These are phyloP conservation scores for Earliella scabrosa DNA, from an alignment of 1,284 basidiomycete species.

Conservation along the genomic window DNA sequence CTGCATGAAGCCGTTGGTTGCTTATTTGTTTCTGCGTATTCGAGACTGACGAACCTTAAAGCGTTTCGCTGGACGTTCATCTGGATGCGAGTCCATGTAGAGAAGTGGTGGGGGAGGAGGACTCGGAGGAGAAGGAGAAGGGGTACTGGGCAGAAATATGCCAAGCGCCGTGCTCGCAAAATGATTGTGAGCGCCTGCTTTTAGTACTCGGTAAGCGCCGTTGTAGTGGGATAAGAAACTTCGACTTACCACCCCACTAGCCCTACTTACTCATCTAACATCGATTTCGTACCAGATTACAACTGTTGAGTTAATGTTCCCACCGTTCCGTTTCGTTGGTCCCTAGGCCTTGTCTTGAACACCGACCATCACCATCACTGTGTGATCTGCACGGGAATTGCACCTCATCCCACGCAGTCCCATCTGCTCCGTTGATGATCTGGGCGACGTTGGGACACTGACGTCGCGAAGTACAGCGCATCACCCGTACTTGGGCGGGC, in stretches of 20 bases:
- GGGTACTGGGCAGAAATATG: no score
- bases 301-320: no score
- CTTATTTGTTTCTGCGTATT: background rate
- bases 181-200: no score
- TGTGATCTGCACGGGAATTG: conserved; percentile 16
- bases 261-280: no score
- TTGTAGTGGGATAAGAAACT: no score
- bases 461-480: conserved; percentile 22
- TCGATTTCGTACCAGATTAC: no score
- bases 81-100: conserved; percentile 23
- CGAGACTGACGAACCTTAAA: conserved; percentile 38
- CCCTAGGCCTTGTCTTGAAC: background rate
- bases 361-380: conserved; percentile 7
- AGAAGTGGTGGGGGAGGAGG: background rate
- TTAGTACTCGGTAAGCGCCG: no score
- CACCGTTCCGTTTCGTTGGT: no score
- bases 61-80: conserved; percentile 39
- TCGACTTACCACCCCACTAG: no score
- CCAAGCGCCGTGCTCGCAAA: no score
- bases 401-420: background rate
- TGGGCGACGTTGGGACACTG: conserved; percentile 7
- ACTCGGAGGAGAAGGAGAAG: no score
- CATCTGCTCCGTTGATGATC: conserved; percentile 20
- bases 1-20: conserved; percentile 37
- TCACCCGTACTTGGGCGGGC: conserved; percentile 9